Evolutionary conservation across 345 rosid species (phyloP).

Genomic region (Euphorbia tirucalli): DNA sequence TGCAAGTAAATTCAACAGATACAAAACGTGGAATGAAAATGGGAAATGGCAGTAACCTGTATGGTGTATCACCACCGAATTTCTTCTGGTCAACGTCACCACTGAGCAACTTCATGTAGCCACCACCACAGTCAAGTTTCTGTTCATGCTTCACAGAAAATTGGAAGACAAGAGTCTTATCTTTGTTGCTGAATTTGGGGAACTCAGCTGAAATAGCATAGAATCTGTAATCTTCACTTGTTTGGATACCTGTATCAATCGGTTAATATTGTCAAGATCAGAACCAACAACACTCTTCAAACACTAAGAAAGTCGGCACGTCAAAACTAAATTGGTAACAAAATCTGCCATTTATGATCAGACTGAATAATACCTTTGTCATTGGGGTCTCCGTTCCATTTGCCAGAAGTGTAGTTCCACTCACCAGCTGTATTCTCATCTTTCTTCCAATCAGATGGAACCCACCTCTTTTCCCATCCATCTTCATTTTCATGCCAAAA

Average conservation of each 20-base stretch:
- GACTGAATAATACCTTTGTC: constrained; percentile 62
- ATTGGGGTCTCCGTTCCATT: constrained; percentile 83
- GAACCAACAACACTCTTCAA: not conserved
- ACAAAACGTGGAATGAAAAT: not conserved
- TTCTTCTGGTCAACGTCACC: constrained; percentile 88
- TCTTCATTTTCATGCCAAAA: constrained; percentile 32
- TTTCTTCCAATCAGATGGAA: constrained; percentile 86
- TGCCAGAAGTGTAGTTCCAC: constrained; percentile 92
- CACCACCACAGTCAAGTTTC: constrained; percentile 99
- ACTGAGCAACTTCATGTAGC: constrained; percentile 96
- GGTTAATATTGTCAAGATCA: not conserved
- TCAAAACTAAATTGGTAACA: not conserved
- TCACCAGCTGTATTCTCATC: constrained; percentile 85
- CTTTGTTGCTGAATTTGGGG: constrained; percentile 93
- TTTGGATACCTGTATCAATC: constrained; percentile 74
- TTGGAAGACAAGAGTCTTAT: constrained; percentile 85
- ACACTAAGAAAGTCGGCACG: not conserved
- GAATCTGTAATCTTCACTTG: constrained; percentile 95
- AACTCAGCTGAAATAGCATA: constrained; percentile 95
- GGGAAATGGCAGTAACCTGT: constrained; percentile 47
- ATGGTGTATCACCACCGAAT: constrained; percentile 95
- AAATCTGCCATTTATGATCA: not conserved
- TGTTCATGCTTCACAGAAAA: constrained; percentile 99
- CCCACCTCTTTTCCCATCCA: constrained; percentile 97
- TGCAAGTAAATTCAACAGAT: not conserved